Percentiles rank a stretch among this genome's conserved stretches.
Evolutionary conservation across 2,329 filamentous ascomycete genomes (phyloP).

Genomic region (Colletotrichum sp.): DNA sequence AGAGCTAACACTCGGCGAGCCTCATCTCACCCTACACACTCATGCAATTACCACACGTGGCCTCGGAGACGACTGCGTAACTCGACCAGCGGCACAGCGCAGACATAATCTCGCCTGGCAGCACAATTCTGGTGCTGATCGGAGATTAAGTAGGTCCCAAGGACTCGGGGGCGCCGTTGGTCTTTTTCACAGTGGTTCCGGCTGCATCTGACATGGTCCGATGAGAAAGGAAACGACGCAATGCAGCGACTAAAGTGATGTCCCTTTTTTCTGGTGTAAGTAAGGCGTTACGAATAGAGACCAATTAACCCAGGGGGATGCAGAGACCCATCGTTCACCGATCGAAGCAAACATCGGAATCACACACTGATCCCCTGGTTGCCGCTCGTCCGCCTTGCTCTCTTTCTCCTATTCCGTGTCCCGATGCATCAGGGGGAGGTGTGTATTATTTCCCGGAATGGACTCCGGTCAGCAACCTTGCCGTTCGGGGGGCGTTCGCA

Average conservation of each 20-base stretch:
- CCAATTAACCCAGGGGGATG: background rate
- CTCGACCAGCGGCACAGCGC: background rate
- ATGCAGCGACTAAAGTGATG: background rate
- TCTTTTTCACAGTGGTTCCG: background rate
- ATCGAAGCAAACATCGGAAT: background rate
- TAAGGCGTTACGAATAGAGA: background rate
- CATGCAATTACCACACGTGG: background rate
- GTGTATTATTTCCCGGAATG: background rate
- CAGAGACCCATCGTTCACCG: background rate
- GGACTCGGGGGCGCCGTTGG: background rate
- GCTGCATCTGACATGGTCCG: constrained; percentile 2
- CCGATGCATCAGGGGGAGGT: background rate
- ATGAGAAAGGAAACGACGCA: background rate
- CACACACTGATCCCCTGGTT: background rate
- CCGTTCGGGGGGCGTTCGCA: background rate
- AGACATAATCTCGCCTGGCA: background rate
- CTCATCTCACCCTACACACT: background rate
- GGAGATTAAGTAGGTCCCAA: constrained; percentile 11
- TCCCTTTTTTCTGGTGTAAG: background rate
- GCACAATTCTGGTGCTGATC: background rate
- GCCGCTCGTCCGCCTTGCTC: background rate
- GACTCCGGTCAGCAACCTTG: background rate
- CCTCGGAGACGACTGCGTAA: background rate
- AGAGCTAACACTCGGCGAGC: background rate
- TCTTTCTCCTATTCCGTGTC: background rate